Conservation (phyloP, 2,329 filamentous ascomycete species). For the Trichoderma simmonsii region DNA sequence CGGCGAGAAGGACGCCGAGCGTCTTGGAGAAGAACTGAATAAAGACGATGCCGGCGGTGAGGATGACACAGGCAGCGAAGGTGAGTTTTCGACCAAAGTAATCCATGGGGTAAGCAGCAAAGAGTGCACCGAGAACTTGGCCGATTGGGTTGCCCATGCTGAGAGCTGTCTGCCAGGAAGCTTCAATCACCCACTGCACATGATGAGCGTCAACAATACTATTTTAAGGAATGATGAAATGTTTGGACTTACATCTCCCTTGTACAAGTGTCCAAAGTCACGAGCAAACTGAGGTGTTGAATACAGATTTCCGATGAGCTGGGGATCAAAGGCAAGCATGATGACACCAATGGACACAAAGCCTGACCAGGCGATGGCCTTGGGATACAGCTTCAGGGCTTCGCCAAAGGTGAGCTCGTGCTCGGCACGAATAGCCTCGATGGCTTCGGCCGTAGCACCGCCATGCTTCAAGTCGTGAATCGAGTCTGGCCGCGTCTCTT, state of each 20-base stretch:
- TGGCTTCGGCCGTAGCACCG: slow-evolving; percentile 16
- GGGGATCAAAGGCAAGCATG: slow-evolving; percentile 62
- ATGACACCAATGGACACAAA: slow-evolving; percentile 60
- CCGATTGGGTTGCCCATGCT: slow-evolving; percentile 55
- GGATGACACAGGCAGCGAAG: slow-evolving; percentile 46
- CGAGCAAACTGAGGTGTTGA: slow-evolving; percentile 55
- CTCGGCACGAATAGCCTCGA: slow-evolving; percentile 40
- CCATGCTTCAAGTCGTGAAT: background rate
- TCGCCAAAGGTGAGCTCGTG: slow-evolving; percentile 39
- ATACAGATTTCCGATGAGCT: slow-evolving; percentile 62
- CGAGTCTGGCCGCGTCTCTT: slow-evolving; percentile 4
- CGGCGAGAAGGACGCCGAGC: slow-evolving; percentile 41
- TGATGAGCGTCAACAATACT: background rate
- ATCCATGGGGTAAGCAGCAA: slow-evolving; percentile 44
- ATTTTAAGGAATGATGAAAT: no score
- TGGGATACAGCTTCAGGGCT: slow-evolving; percentile 43
- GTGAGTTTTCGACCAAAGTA: slow-evolving; percentile 41
- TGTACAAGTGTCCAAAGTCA: slow-evolving; percentile 53
- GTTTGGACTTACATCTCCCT: slow-evolving; percentile 24
- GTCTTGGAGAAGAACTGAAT: slow-evolving; percentile 34
- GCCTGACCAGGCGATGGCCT: slow-evolving; percentile 52
- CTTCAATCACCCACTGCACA: slow-evolving; percentile 36
- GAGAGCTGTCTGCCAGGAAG: slow-evolving; percentile 46
- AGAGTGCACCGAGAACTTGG: slow-evolving; percentile 54
- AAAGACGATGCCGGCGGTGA: slow-evolving; percentile 31